A percentile compares a stretch with the other conserved stretches of the same genome.
Conservation (phyloP, 768 basidiomycete genomes). For the Psilocybe sp. region DNA sequence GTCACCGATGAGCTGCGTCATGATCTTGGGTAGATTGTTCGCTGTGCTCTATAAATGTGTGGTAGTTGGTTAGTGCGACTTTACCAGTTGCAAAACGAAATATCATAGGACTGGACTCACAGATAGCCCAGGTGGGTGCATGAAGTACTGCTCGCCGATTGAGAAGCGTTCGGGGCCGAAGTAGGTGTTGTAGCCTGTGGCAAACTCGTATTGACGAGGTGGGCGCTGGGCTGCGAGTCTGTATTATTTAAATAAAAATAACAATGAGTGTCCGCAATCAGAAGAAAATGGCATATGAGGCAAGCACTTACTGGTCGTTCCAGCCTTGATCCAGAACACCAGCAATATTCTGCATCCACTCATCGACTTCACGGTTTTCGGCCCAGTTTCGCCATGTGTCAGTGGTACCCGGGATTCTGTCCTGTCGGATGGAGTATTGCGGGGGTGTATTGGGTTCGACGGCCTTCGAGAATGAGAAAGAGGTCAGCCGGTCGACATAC, state of each 20-base stretch:
- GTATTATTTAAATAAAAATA: constrained; percentile 1
- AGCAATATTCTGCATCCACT: constrained; percentile 88
- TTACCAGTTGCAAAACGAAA: neutral
- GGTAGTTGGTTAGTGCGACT: constrained; percentile 3
- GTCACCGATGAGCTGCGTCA: constrained; percentile 74
- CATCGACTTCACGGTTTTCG: constrained; percentile 81
- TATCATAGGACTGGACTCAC: constrained; percentile 31
- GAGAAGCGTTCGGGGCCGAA: constrained; percentile 81
- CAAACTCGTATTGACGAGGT: constrained; percentile 85
- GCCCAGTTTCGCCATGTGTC: constrained; percentile 81
- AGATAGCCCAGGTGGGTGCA: constrained; percentile 56
- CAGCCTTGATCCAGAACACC: constrained; percentile 85
- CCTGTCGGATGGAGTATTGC: constrained; percentile 69
- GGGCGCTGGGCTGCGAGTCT: constrained; percentile 60
- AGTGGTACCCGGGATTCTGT: constrained; percentile 70
- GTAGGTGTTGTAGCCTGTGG: constrained; percentile 84
- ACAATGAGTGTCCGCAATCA: neutral
- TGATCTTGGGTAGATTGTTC: constrained; percentile 68
- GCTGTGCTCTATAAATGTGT: constrained; percentile 42
- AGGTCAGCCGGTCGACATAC: neutral
- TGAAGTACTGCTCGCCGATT: constrained; percentile 89
- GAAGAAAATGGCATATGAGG: neutral
- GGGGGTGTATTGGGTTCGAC: constrained; percentile 70
- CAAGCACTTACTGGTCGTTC: constrained; percentile 76
- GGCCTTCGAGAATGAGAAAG: constrained; percentile 41